Conservation (phyloP, 441 rosid species). For the Manihot esculenta region DNA sequence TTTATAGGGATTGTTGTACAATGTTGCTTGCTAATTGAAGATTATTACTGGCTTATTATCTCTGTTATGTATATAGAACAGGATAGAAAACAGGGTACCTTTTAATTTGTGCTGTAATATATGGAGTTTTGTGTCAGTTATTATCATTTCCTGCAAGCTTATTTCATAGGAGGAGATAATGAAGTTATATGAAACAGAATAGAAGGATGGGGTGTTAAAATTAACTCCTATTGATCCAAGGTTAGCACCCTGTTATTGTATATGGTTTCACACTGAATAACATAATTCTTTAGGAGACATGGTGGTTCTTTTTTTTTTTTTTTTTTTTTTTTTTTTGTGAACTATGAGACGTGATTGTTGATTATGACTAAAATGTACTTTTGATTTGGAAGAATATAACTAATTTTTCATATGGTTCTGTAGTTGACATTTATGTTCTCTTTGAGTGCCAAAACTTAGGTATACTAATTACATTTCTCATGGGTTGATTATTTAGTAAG, state of each 20-base stretch:
- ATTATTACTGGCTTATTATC: background rate
- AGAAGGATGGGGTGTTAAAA: background rate
- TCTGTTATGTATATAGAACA: background rate
- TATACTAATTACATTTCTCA: background rate
- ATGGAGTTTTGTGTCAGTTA: too few species aligned
- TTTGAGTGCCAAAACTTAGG: background rate
- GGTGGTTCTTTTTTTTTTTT: too few species aligned
- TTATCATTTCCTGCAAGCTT: background rate
- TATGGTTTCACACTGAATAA: background rate
- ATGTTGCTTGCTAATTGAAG: background rate
- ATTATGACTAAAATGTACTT: background rate
- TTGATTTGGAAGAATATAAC: background rate
- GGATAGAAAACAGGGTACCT: background rate
- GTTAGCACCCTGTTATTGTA: background rate
- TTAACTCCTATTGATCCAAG: background rate
- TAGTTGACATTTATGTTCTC: too few species aligned
- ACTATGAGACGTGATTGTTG: background rate
- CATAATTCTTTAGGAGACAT: background rate
- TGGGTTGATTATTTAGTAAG: background rate
- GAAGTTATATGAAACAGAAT: background rate
- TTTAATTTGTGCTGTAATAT: background rate
- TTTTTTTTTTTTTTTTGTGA: too few species aligned
- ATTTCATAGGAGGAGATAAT: background rate
- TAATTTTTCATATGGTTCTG: background rate
- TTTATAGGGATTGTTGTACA: background rate